phyloP scores from a whole-genome alignment of 441 rosid genomes.

The Lagerstroemia fauriei region DNA sequence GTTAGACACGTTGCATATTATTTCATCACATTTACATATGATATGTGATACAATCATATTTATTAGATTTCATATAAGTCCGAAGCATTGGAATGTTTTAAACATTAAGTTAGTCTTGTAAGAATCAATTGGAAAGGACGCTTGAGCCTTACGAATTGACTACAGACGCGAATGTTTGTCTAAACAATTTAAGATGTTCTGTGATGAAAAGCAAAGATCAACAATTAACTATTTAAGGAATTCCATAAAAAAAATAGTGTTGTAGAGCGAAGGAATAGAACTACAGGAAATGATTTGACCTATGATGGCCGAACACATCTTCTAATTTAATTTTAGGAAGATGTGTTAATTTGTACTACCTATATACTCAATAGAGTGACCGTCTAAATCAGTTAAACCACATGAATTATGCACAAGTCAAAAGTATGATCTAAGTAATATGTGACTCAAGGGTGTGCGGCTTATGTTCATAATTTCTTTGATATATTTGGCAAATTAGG shows the following conservation, averaged over 20 bases:
- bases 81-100: conserved; percentile 6
- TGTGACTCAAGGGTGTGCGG: no score
- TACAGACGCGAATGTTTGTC: conserved; percentile 13
- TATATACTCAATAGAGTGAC: conserved; percentile 6
- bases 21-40: conserved; percentile 7
- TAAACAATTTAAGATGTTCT: background rate
- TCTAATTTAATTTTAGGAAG: background rate
- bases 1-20: background rate
- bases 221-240: conserved; percentile 6
- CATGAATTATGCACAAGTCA: no score
- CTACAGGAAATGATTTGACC: background rate
- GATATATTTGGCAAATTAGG: no score
- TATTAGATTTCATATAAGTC: background rate
- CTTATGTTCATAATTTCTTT: no score
- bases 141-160: background rate
- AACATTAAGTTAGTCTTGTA: background rate
- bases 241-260: conserved; percentile 15
- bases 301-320: conserved; percentile 9
- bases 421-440: no score
- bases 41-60: background rate
- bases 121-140: background rate
- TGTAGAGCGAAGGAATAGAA: conserved; percentile 8
- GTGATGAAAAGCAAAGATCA: background rate
- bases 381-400: no score
- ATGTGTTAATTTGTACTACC: background rate